These are phyloP conservation scores for Leccinum glutinopallens DNA, from an alignment of 1,284 basidiomycete species.

Conservation along the genomic window DNA sequence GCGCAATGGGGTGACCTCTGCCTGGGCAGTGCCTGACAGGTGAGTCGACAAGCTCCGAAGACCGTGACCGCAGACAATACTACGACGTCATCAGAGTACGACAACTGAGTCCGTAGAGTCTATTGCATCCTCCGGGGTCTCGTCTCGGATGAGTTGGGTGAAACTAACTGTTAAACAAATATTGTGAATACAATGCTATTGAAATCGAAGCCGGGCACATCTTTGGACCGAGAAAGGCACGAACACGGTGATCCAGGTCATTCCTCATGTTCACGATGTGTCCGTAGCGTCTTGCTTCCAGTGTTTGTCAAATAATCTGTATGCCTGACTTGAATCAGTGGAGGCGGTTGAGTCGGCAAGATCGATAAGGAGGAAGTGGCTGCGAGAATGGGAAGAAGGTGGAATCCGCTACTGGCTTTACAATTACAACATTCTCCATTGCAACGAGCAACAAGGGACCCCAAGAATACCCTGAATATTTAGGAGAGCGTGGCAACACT, in stretches of 20 bases:
- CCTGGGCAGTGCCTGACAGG: slow-evolving; percentile 46
- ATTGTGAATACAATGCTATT: slow-evolving; percentile 43
- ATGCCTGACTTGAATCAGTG: slow-evolving; percentile 8
- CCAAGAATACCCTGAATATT: too few relatives aligned
- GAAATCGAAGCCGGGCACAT: slow-evolving; percentile 42
- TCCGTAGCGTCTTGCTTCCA: slow-evolving; percentile 58
- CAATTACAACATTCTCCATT: too few relatives aligned
- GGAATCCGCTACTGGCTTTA: slow-evolving; percentile 19
- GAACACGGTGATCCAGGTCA: slow-evolving; percentile 39
- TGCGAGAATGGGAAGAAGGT: slow-evolving; percentile 18
- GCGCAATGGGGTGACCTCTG: slow-evolving; percentile 44
- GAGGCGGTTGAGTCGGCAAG: slow-evolving; percentile 19
- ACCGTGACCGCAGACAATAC: background rate
- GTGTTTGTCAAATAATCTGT: slow-evolving; percentile 12
- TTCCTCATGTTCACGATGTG: slow-evolving; percentile 56
- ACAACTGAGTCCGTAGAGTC: slow-evolving; percentile 39
- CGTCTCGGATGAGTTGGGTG: slow-evolving; percentile 35
- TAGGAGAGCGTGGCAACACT: too few relatives aligned
- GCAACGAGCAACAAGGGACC: too few relatives aligned
- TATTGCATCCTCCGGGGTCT: slow-evolving; percentile 18
- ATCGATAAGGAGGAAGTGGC: slow-evolving; percentile 20
- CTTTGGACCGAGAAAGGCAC: background rate
- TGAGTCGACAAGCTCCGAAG: slow-evolving; percentile 13
- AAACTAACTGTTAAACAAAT: slow-evolving; percentile 27
- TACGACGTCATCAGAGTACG: background rate